Conservation (phyloP, 192 early-diverging fungal species). For the Fimicolochytrium jonesii region DNA sequence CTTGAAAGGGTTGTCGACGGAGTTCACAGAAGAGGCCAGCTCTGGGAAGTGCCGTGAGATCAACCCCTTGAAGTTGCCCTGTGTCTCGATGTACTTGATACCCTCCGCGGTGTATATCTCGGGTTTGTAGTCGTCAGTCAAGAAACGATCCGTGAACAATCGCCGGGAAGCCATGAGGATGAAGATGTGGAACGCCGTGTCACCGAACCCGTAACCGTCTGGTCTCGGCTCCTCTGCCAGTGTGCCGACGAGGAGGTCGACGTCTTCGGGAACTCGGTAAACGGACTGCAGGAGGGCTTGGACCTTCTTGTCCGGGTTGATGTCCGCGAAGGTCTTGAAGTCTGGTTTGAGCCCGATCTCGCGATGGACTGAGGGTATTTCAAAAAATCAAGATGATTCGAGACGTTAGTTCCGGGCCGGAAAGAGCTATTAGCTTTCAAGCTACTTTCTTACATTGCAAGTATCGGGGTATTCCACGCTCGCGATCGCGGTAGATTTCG, state of each 20-base stretch:
- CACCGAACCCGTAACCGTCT: conserved; percentile 29
- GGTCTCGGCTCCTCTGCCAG: conserved; percentile 28
- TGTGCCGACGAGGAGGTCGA: conserved; percentile 33
- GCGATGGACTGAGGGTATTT: conserved; percentile 20
- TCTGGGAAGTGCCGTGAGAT: conserved; percentile 27
- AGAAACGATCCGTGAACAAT: conserved; percentile 29
- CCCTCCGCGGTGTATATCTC: conserved; percentile 27
- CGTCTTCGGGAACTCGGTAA: conserved; percentile 23
- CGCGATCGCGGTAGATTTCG: conserved; percentile 32
- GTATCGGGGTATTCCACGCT: conserved; percentile 33
- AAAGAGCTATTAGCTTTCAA: too few relatives aligned
- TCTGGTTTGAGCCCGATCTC: conserved; percentile 9
- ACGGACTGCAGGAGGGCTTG: conserved; percentile 4
- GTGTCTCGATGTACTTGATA: conserved; percentile 24
- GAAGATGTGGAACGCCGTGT: conserved; percentile 28
- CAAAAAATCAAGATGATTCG: too few relatives aligned
- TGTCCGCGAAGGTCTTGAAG: conserved; percentile 16
- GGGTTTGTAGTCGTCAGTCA: conserved; percentile 30
- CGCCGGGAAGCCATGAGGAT: conserved; percentile 24
- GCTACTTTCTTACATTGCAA: too few relatives aligned
- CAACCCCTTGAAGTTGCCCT: conserved; percentile 16
- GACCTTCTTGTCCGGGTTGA: conserved; percentile 14
- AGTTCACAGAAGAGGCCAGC: background rate
- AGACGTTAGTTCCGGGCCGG: too few relatives aligned
- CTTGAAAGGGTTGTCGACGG: conserved; percentile 27